Percentiles rank a stretch among this genome's conserved stretches.
Evolutionary conservation across 352 stramenopile species (phyloP).

Genomic region (Achlya hypogyna): DNA sequence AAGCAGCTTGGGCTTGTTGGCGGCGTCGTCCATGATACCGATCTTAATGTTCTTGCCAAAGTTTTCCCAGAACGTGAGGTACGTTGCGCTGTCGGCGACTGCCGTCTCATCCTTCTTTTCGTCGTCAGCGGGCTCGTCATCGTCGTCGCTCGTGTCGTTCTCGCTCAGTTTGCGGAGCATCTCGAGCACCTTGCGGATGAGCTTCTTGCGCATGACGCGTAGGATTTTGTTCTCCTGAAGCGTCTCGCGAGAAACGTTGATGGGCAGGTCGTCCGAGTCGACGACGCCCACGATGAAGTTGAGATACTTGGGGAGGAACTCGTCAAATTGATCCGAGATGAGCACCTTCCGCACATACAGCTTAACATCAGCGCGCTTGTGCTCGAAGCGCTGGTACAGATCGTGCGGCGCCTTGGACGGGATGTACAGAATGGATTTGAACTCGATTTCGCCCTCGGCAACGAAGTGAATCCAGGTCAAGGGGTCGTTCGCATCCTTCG

Average conservation of each 20-base stretch:
- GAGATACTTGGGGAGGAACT: conserved; percentile 97
- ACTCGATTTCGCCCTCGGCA: conserved; percentile 99
- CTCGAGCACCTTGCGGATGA: conserved; percentile 99
- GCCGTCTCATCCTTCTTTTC: conserved; percentile 39
- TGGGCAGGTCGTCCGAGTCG: conserved; percentile 97
- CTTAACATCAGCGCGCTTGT: conserved; percentile 89
- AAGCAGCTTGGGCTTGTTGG: conserved; percentile 90
- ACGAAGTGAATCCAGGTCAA: conserved; percentile 99
- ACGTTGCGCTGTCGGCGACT: conserved; percentile 74
- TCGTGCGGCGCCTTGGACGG: conserved; percentile 81
- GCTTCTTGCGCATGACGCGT: conserved; percentile 99
- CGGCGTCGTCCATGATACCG: conserved; percentile 96
- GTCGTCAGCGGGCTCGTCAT: conserved; percentile 29
- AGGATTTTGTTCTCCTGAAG: conserved; percentile 99
- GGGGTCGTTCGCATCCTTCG: conserved; percentile 86
- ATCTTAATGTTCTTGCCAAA: conserved; percentile 99
- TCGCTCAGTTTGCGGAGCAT: conserved; percentile 94
- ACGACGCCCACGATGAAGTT: conserved; percentile 99
- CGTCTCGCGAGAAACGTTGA: conserved; percentile 99
- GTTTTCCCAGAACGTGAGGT: conserved; percentile 98
- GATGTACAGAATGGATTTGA: conserved; percentile 98
- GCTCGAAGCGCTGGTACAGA: conserved; percentile 87
- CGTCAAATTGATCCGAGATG: conserved; percentile 97
- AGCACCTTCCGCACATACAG: conserved; percentile 99
- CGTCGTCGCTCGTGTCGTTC: conserved; percentile 25